Conservation (phyloP, 768 basidiomycete genomes). For the Trametes cubensis region DNA sequence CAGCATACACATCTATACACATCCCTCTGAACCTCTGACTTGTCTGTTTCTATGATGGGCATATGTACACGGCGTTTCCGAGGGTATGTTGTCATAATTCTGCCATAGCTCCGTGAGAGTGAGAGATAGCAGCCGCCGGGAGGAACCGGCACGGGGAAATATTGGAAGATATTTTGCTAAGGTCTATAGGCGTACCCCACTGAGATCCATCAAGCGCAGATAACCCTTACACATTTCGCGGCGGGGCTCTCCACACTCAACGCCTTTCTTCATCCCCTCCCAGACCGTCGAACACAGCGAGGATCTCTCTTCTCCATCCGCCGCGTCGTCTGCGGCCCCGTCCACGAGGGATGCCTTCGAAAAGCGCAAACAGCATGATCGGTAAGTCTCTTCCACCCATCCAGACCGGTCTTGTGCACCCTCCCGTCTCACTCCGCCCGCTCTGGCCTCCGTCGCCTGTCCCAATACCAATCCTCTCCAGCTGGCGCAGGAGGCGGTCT, state of each 20-base stretch:
- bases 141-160: conserved; percentile 18
- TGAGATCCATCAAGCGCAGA: conserved; percentile 3
- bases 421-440: conserved; percentile 8
- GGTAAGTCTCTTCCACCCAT: conserved; percentile 47
- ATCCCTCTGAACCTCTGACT: no score
- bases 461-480: conserved; percentile 31
- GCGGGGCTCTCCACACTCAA: conserved; percentile 3
- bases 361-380: conserved; percentile 77
- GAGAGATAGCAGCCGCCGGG: conserved; percentile 4
- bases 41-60: no score
- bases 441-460: conserved; percentile 12
- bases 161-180: neutral
- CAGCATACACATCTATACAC: no score
- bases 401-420: conserved; percentile 22
- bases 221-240: conserved; percentile 2
- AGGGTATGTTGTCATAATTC: neutral
- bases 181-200: conserved; percentile 2
- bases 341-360: conserved; percentile 70
- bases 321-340: conserved; percentile 53
- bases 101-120: neutral
- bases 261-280: conserved; percentile 4
- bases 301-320: conserved; percentile 12
- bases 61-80: no score
- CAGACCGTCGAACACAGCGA: conserved; percentile 4
- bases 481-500: conserved; percentile 96